Conservation (phyloP, 2,329 filamentous ascomycete genomes). For the Madurella fahalii region DNA sequence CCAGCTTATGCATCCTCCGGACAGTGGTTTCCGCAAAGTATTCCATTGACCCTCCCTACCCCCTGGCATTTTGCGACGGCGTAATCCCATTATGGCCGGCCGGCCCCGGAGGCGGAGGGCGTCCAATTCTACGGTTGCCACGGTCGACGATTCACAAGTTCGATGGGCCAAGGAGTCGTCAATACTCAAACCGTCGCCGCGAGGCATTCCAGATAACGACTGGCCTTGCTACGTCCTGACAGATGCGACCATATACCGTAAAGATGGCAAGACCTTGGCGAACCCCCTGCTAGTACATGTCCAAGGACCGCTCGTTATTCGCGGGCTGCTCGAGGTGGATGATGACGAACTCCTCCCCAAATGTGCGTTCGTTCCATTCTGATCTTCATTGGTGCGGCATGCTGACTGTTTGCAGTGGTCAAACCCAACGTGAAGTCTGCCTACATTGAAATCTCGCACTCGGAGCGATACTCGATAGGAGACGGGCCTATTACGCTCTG, state of each 20-base stretch:
- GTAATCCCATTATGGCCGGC: constrained; percentile 22
- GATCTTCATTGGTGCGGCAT: not conserved
- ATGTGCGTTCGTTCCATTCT: constrained; percentile 7
- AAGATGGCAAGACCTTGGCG: constrained; percentile 49
- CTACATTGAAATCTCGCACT: constrained; percentile 53
- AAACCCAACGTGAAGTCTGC: constrained; percentile 30
- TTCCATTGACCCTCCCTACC: not conserved
- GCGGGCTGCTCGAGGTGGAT: constrained; percentile 54
- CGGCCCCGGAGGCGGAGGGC: constrained; percentile 36
- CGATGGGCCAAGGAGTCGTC: constrained; percentile 33
- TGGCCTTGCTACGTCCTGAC: constrained; percentile 61
- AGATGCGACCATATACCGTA: constrained; percentile 56
- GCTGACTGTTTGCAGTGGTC: constrained; percentile 29
- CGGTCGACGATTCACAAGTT: constrained; percentile 35
- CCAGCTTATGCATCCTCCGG: no score
- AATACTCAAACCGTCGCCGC: constrained; percentile 34
- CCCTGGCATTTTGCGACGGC: not conserved
- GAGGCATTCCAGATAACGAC: constrained; percentile 38
- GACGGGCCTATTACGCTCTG: constrained; percentile 54
- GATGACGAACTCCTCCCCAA: constrained; percentile 41
- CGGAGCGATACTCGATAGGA: constrained; percentile 50
- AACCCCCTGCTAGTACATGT: constrained; percentile 59
- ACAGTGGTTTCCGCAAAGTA: not conserved
- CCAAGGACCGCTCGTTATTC: constrained; percentile 57
- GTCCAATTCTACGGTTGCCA: constrained; percentile 45